phyloP scores from a whole-genome alignment of 306 rosid genomes.

The Cicer judaicum region DNA sequence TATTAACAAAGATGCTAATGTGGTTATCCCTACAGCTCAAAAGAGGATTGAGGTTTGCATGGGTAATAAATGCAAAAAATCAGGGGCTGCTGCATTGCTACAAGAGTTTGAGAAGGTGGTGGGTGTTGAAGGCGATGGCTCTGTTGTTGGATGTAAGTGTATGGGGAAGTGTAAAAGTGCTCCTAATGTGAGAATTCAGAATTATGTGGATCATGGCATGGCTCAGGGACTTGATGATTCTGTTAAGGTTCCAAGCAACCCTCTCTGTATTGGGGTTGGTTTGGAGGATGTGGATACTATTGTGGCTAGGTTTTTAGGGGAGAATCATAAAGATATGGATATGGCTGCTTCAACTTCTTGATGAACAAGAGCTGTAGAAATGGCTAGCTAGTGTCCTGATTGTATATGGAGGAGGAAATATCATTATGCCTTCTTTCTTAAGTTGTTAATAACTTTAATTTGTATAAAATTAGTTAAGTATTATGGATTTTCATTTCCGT shows the following conservation, averaged over 20 bases:
- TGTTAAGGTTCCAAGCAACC: constrained; percentile 55
- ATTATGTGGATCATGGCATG: constrained; percentile 38
- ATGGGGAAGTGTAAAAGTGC: constrained; percentile 92
- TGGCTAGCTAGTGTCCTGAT: neutral
- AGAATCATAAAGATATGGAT: constrained; percentile 41
- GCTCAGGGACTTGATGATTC: constrained; percentile 51
- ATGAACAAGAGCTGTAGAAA: neutral
- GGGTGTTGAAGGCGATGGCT: constrained; percentile 64
- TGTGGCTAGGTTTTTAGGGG: constrained; percentile 62
- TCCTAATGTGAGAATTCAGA: constrained; percentile 79
- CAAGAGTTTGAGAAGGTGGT: constrained; percentile 68
- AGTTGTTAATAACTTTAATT: neutral
- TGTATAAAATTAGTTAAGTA: neutral
- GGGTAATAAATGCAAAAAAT: constrained; percentile 82
- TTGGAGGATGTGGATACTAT: constrained; percentile 75
- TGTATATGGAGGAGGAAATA: constrained; percentile 10
- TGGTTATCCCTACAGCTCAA: constrained; percentile 32
- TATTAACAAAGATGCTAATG: constrained; percentile 22
- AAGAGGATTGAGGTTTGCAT: constrained; percentile 86
- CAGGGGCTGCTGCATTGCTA: constrained; percentile 68
- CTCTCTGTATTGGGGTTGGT: constrained; percentile 75
- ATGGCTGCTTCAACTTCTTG: constrained; percentile 42
- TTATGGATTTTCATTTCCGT: constrained; percentile 5
- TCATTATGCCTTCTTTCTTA: neutral
- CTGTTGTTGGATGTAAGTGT: constrained; percentile 83